Evolutionary conservation across 2,329 filamentous ascomycete species (phyloP), one percentile per base, ranked within the genome.

Genomic region (Aspergillus fumigatiaffinis): DNA sequence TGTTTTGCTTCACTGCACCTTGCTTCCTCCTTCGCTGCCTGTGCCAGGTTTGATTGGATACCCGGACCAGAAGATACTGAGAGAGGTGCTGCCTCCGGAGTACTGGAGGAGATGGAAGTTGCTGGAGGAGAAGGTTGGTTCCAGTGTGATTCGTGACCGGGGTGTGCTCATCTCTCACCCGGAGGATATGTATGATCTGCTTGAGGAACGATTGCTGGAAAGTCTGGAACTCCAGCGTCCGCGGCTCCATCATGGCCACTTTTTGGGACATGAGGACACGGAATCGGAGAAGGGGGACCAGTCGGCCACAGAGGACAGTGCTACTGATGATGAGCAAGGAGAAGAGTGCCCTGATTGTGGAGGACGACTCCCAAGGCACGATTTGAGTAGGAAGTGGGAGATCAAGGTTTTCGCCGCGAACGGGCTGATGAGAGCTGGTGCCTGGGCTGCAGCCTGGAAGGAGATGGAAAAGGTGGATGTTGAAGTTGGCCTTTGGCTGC

Each of bases 391-490:
- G 72, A 85, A 76, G 76, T 87, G 70, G 77, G 80, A 74, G 73
- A 80, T 97, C 71, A 94, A 92, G 69, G 87, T 97, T 1, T 99
- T 93, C 68, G 94, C 94, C 0, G 93, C 92, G 53, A 99, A 97
- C 73, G 94, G 94, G 0, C 78, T 97, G 50, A 96, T 99, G 91
- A 85, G 87, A 57, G 87, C 91, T 4, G 91, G 91, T 0, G 93
- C 94, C 0, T 99, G 94, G 94, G 85, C 85, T 4, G 92, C 92
- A 2, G 93, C 91, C 57, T 99, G 93, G 93, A 89, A 86, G 65
- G 93, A 97, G 74, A 99, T 99, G 94, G 94, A 99, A 76, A 85
- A 93, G n/a, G 91, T 97, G 0, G 94, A 99, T 69, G 90, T 96
- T 1, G 93, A 97, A 73, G 85, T 99, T 53, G 85, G 90, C 66